Evolutionary conservation across 73 alveolate genomes (phyloP).

Genomic region (Paramecium bursaria): DNA sequence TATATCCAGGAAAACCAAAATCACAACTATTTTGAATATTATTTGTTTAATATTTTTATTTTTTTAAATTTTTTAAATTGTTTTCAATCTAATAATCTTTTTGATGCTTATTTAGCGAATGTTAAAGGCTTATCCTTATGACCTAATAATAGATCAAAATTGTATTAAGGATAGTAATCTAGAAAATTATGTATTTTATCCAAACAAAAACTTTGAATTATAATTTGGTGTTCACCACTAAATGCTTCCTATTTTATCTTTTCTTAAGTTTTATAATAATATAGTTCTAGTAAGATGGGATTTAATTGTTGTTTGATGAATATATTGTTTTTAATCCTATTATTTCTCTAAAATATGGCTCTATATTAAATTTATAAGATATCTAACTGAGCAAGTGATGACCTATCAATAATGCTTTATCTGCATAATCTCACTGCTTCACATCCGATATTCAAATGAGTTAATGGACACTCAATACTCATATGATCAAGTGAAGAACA

Average conservation of each 20-base stretch:
- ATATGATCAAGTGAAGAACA: no score
- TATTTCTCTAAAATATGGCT: neutral
- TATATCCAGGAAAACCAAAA: conserved; percentile 26
- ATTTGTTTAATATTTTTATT: no score
- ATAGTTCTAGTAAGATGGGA: no score
- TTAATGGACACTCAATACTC: no score
- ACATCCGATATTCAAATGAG: no score
- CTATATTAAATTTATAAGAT: neutral
- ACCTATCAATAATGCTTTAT: no score
- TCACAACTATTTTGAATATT: conserved; percentile 54
- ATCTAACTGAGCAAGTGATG: no score
- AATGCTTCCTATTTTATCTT: conserved; percentile 44
- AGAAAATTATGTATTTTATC: conserved; percentile 38
- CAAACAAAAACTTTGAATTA: conserved; percentile 12
- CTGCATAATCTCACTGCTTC: no score
- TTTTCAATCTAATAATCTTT: no score
- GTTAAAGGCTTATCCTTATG: neutral
- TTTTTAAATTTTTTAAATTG: no score
- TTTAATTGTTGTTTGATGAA: no score
- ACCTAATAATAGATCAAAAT: neutral
- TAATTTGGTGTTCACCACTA: conserved; percentile 13
- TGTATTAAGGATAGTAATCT: conserved; percentile 16
- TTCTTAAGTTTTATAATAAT: neutral
- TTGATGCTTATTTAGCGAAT: conserved; percentile 4
- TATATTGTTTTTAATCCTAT: neutral